Evolutionary conservation across 306 rosid genomes (phyloP).

Genomic region (Hippophae tibetana): DNA sequence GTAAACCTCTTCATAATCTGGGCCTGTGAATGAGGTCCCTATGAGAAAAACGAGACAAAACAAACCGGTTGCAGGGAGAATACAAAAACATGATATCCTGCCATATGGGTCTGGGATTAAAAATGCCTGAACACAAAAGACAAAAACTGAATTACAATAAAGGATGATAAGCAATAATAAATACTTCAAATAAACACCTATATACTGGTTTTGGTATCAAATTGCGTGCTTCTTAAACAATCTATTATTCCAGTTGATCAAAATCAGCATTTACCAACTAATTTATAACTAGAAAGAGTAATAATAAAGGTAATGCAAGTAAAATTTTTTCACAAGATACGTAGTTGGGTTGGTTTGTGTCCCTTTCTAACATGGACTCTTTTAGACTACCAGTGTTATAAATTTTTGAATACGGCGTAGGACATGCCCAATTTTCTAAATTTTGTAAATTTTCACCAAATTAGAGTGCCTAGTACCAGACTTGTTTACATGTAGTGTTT

Average conservation of each 20-base stretch:
- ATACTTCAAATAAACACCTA: background rate
- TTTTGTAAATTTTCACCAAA: too few relatives aligned
- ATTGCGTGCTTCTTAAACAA: background rate
- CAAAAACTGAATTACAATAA: background rate
- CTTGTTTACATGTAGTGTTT: too few relatives aligned
- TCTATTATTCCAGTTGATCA: background rate
- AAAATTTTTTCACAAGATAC: too few relatives aligned
- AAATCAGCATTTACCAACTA: background rate
- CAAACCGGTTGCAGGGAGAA: slow-evolving; percentile 46
- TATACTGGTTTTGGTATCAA: too few relatives aligned
- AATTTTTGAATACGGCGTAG: too few relatives aligned
- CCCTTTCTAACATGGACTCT: too few relatives aligned
- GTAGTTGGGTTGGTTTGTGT: too few relatives aligned
- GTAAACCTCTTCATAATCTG: slow-evolving; percentile 49
- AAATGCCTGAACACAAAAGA: slow-evolving; percentile 29
- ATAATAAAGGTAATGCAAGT: background rate
- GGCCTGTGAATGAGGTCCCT: slow-evolving; percentile 26
- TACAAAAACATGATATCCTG: slow-evolving; percentile 35
- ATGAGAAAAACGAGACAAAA: slow-evolving; percentile 32
- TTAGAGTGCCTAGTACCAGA: too few relatives aligned
- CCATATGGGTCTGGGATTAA: slow-evolving; percentile 27
- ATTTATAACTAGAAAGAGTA: background rate
- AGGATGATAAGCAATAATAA: background rate
- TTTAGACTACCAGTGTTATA: too few relatives aligned
- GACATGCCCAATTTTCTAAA: too few relatives aligned